These are phyloP conservation scores for Penicillium rolfsii DNA, from an alignment of 2,329 filamentous ascomycete genomes.

Conservation along the genomic window DNA sequence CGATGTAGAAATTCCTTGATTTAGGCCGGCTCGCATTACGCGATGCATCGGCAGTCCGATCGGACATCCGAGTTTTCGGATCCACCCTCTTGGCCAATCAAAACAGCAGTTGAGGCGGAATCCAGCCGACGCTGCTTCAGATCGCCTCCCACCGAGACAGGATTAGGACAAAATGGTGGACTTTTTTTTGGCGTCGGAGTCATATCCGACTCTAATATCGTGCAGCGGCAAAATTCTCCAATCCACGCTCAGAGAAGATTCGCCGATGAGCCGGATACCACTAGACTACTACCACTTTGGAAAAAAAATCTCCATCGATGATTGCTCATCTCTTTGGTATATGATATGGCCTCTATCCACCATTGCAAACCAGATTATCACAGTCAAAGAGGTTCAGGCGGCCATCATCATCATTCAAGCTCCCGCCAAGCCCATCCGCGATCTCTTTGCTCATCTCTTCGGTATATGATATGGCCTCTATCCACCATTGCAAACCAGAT, in stretches of 20 bases:
- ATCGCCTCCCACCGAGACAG: conserved; percentile 16
- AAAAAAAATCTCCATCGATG: conserved; percentile 12
- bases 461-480: neutral
- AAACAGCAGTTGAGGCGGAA: conserved; percentile 22
- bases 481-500: neutral
- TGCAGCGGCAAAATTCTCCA: conserved; percentile 24
- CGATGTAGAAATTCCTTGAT: neutral
- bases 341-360: neutral
- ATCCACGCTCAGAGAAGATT: conserved; percentile 20
- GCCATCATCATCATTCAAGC: neutral
- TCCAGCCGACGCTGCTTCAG: conserved; percentile 14
- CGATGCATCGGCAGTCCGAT: conserved; percentile 24
- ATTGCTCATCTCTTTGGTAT: conserved; percentile 4
- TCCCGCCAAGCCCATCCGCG: conserved; percentile 11
- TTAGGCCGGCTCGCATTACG: neutral
- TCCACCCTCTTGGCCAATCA: conserved; percentile 23
- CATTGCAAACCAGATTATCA: neutral
- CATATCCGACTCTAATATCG: conserved; percentile 21
- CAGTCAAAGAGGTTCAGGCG: neutral
- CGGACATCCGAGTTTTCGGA: conserved; percentile 25
- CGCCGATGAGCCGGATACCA: conserved; percentile 22
- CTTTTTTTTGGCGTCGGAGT: conserved; percentile 22
- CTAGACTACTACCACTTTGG: conserved; percentile 11
- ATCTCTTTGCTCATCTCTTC: neutral
- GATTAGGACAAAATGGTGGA: conserved; percentile 18